Evolutionary conservation across 129 eudicot species (phyloP).

Genomic region (Chrysanthemum seticuspe): DNA sequence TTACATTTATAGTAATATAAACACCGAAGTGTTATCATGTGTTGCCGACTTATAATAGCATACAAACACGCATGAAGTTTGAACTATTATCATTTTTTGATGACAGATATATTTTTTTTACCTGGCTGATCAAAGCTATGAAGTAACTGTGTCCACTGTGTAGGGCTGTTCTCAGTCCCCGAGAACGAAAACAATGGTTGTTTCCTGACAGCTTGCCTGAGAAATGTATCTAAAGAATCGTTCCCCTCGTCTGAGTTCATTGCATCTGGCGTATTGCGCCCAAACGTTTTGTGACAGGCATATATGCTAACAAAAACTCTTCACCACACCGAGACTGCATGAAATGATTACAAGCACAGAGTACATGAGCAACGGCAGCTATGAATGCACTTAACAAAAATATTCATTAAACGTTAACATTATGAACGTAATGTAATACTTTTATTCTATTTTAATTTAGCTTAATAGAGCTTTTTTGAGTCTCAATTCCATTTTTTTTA

Average conservation of each 20-base stretch:
- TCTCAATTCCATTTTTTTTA: no score
- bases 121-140: conserved; percentile 86
- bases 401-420: background rate
- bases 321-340: background rate
- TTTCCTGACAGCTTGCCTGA: conserved; percentile 66
- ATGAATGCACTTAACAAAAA: conserved; percentile 2
- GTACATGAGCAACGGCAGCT: background rate
- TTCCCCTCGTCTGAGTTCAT: conserved; percentile 69
- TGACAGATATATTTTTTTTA: conserved; percentile 15
- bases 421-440: background rate
- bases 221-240: conserved; percentile 58
- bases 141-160: conserved; percentile 78
- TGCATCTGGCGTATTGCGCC: conserved; percentile 45
- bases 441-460: no score
- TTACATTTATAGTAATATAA: background rate
- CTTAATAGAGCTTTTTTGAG: no score
- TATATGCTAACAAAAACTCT: conserved; percentile 35
- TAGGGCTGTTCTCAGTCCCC: conserved; percentile 58
- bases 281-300: conserved; percentile 58
- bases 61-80: background rate
- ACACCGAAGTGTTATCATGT: background rate
- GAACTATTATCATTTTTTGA: background rate
- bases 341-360: background rate
- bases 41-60: background rate
- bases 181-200: conserved; percentile 73